Evolutionary conservation across 2,329 filamentous ascomycete species (phyloP).

Genomic region (Ophiostoma tasmaniense): DNA sequence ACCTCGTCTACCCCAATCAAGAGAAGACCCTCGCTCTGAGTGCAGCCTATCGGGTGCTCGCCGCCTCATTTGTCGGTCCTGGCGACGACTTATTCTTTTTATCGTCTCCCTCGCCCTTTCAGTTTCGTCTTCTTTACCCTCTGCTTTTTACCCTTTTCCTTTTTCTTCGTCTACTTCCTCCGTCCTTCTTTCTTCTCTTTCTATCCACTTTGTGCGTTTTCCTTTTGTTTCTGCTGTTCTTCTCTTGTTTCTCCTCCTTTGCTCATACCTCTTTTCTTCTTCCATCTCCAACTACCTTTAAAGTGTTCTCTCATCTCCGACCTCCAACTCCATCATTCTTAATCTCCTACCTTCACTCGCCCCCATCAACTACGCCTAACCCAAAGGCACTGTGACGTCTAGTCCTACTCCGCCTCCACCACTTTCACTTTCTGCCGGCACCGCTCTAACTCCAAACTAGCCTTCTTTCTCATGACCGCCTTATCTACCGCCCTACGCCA

Average conservation of each 20-base stretch:
- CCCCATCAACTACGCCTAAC: neutral
- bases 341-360: neutral
- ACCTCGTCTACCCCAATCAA: neutral
- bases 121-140: neutral
- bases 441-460: neutral
- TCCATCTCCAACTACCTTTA: neutral
- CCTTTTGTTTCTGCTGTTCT: neutral
- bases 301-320: neutral
- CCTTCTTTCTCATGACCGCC: constrained; percentile 19
- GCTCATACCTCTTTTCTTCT: neutral
- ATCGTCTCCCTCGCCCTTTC: neutral
- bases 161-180: neutral
- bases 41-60: constrained; percentile 21
- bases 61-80: constrained; percentile 19
- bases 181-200: neutral
- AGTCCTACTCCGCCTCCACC: neutral
- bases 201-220: neutral
- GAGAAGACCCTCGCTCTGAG: neutral
- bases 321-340: neutral
- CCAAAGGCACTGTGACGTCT: neutral
- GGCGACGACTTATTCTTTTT: constrained; percentile 6
- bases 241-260: neutral
- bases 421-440: constrained; percentile 5
- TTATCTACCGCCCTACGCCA: constrained; percentile 14
- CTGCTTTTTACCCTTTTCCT: neutral